Evolutionary conservation across 2,329 filamentous ascomycete genomes (phyloP).

Genomic region (Capronia coronata): DNA sequence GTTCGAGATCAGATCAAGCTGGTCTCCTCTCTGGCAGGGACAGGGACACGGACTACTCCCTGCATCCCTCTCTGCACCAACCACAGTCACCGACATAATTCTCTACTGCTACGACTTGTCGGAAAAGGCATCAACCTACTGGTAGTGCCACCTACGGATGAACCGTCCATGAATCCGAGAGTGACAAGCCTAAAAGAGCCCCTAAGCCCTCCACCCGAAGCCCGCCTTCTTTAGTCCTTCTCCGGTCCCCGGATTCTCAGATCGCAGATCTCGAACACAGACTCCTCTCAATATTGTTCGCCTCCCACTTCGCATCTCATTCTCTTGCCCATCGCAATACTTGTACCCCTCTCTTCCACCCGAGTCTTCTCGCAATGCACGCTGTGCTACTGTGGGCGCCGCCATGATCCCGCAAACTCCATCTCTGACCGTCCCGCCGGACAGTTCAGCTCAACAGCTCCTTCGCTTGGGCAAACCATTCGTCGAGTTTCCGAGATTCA

Average conservation of each 20-base stretch:
- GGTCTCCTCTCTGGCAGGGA: too few relatives aligned
- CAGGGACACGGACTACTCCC: too few relatives aligned
- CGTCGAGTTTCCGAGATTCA: conserved; percentile 32
- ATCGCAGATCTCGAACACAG: not conserved
- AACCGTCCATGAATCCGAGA: too few relatives aligned
- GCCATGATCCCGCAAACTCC: conserved; percentile 28
- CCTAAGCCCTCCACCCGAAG: too few relatives aligned
- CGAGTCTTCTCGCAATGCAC: conserved; percentile 9
- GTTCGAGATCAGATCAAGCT: too few relatives aligned
- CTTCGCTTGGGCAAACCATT: conserved; percentile 30
- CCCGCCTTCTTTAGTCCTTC: too few relatives aligned
- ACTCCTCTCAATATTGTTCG: not conserved
- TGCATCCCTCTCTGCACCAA: too few relatives aligned
- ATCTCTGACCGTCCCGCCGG: conserved; percentile 25
- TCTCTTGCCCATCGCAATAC: not conserved
- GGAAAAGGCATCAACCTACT: too few relatives aligned
- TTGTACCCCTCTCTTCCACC: not conserved
- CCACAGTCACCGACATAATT: too few relatives aligned
- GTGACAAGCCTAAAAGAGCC: too few relatives aligned
- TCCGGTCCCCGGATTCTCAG: not conserved
- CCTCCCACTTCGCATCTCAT: not conserved
- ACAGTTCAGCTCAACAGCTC: conserved; percentile 27
- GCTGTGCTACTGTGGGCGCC: not conserved
- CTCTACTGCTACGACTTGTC: too few relatives aligned
- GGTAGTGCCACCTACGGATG: too few relatives aligned